Evolutionary conservation across 768 basidiomycete genomes (phyloP), one percentile per base, ranked within the genome.

Genomic region (Arthromyces matolae): DNA sequence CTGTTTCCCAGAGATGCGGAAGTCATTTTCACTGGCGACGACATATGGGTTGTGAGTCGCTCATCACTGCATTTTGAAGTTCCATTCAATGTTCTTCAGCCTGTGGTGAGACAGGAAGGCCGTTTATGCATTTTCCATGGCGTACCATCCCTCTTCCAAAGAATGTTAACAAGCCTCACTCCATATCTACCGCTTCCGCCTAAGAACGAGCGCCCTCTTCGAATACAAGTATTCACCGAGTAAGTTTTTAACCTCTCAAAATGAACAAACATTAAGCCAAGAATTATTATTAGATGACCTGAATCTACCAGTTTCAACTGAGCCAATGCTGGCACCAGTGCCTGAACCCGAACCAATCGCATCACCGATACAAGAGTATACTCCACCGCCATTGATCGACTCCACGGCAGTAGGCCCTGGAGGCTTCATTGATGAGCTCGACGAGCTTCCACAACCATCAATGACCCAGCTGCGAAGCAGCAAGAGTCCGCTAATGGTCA

Each of bases 91-190:
- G 10, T 24, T 24, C 4, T 25, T 18, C 41, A 90, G 88, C 93
- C 93, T 20, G 89, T 96, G 10, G 83, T 95, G 0, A 77, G 92
- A 14, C 72, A 96, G 2, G 80, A 80, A 56, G 86, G 88, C 19
- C 94, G 89, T 68, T 73, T 96, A 13, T 95, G 91, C 66, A 73
- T 97, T 23, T 85, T 97, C 67, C 94, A 94, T 0, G 94, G 94
- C 24, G 90, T 96, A 36, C 94, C 94, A 0, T 67, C 73, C 3
- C 74, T 95, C 24, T 95, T 94, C 69, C 81, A 86, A 57, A 80
- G 79, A 64, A 85, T 97, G 75, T 68, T 96, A 28, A 77, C 83
- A 45, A 81, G 77, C 16, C 69, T 94, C 18, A 79, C 79, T 12
- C 80, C 80, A 8, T 89, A 83, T 62, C 68, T 97, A 1, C 83